Conservation (phyloP, 2,329 filamentous ascomycete species). For the Penicillium olsonii region DNA sequence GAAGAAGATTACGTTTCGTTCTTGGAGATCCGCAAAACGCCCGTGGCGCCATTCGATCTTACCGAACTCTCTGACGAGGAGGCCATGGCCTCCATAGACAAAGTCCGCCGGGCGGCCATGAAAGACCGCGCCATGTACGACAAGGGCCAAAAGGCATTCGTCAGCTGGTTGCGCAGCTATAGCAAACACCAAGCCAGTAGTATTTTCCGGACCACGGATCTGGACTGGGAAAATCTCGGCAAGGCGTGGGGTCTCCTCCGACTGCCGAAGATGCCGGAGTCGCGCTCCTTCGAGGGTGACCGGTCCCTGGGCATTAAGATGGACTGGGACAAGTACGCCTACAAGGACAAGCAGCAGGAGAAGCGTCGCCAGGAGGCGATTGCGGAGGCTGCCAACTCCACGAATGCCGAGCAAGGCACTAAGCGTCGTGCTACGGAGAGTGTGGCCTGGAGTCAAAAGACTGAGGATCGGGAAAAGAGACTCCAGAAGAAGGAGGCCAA, state of each 20-base stretch:
- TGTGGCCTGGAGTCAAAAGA: conserved; percentile 72
- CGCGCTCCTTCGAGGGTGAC: conserved; percentile 72
- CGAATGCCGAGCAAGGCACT: conserved; percentile 41
- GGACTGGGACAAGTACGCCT: conserved; percentile 68
- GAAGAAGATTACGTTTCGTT: conserved; percentile 92
- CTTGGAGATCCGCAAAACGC: conserved; percentile 82
- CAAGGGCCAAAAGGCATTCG: conserved; percentile 87
- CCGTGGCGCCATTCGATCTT: conserved; percentile 64
- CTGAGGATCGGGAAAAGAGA: conserved; percentile 65
- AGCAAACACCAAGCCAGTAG: conserved; percentile 86
- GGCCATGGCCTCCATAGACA: conserved; percentile 58
- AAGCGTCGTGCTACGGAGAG: conserved; percentile 60
- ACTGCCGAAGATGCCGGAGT: conserved; percentile 91
- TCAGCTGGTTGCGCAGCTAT: conserved; percentile 90
- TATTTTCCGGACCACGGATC: conserved; percentile 79
- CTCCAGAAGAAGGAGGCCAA: conserved; percentile 65
- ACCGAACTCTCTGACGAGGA: conserved; percentile 62
- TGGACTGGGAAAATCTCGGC: conserved; percentile 83
- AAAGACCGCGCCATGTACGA: conserved; percentile 72
- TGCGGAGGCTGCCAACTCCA: conserved; percentile 46
- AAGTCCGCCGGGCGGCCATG: conserved; percentile 60
- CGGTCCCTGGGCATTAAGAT: conserved; percentile 57
- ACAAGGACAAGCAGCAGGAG: conserved; percentile 72
- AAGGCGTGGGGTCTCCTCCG: conserved; percentile 82
- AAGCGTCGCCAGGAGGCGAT: conserved; percentile 62